These are phyloP conservation scores for Endocarpon pusillum DNA, from an alignment of 495 filamentous ascomycete species.

Conservation along the genomic window DNA sequence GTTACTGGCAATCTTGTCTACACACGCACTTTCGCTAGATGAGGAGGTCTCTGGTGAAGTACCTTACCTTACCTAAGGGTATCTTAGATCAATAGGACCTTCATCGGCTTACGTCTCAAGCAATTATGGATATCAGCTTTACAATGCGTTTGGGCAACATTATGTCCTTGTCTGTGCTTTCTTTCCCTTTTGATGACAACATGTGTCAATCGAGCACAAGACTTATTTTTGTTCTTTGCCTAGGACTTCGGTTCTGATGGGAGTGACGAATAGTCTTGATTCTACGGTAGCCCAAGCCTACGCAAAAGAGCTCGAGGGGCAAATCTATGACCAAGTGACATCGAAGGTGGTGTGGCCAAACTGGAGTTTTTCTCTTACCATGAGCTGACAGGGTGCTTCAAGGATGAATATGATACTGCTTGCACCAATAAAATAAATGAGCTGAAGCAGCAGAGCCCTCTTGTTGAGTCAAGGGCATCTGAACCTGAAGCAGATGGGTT, in stretches of 20 bases:
- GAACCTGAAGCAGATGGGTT: conserved; percentile 3
- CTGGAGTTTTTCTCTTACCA: neutral
- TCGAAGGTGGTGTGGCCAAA: conserved; percentile 19
- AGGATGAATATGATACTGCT: conserved; percentile 31
- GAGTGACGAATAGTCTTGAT: conserved; percentile 18
- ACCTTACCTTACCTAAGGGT: no score
- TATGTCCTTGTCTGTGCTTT: conserved; percentile 21
- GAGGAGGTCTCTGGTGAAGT: no score
- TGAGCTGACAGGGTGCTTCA: conserved; percentile 1
- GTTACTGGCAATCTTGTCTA: no score
- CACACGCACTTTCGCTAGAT: no score
- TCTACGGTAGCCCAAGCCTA: conserved; percentile 26
- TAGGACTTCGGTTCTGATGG: conserved; percentile 31
- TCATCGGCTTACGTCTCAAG: no score
- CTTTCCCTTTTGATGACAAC: neutral
- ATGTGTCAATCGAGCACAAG: neutral
- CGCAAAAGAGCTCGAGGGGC: conserved; percentile 22
- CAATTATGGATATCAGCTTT: conserved; percentile 1
- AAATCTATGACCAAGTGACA: conserved; percentile 23
- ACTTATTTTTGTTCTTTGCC: neutral
- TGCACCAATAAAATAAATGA: conserved; percentile 25
- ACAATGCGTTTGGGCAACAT: neutral
- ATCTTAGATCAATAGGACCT: no score
- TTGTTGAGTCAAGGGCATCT: conserved; percentile 5
- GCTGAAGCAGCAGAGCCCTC: conserved; percentile 12